Base-by-base conservation (phyloP, 768 basidiomycete species). In the Neoboletus subvelutipes region DNA sequence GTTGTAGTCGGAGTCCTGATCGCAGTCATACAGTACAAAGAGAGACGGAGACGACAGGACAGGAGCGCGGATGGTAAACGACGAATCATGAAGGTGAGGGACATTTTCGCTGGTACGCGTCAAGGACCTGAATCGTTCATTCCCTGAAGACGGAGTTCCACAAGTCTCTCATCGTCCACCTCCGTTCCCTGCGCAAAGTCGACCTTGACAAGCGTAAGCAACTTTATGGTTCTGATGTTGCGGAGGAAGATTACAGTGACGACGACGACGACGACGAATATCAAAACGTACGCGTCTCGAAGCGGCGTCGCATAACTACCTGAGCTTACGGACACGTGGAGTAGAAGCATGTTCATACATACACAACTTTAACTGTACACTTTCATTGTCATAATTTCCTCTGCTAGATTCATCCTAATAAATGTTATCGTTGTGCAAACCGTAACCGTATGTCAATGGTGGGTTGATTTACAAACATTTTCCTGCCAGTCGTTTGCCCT, bases 91-190 rank as follows among this genome's bases (percentile, higher is more conserved):
- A 89, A 86, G 81, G 89, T 88, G 51, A 55, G 77, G 56, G 22
- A 5, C 29, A 28, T 47, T 49, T 45, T 57, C 52, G 34, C 33
- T 42, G 15, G 12, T 26, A 13, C 13, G n/a, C 42, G 39, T 45
- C 8, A 4, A 26, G 45, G 29, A 40, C 22, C 33, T 66, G 29
- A 59, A 51, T 6, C n/a, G n/a, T n/a, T n/a, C 12, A 34, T 42
- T 48, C 34, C 29, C 5, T 39, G 50, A 34, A 91, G 89, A 86
- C 76, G 62, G 86, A 88, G 29, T 91, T 91, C 63, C 76, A 86
- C 63, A 88, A 81, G 67, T 81, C 83, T 4, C 71, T 91, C 48
- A 74, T 78, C 11, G 53, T 71, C n/a, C 78, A 82, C 57, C 76
- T 91, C 46, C 81, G 85, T 18, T 74, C 78, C 29, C 68, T 91